Percentiles rank a stretch among this genome's conserved stretches.
These are phyloP conservation scores for Panaeolus papilionaceus DNA, from an alignment of 768 basidiomycete genomes.

Conservation along the genomic window DNA sequence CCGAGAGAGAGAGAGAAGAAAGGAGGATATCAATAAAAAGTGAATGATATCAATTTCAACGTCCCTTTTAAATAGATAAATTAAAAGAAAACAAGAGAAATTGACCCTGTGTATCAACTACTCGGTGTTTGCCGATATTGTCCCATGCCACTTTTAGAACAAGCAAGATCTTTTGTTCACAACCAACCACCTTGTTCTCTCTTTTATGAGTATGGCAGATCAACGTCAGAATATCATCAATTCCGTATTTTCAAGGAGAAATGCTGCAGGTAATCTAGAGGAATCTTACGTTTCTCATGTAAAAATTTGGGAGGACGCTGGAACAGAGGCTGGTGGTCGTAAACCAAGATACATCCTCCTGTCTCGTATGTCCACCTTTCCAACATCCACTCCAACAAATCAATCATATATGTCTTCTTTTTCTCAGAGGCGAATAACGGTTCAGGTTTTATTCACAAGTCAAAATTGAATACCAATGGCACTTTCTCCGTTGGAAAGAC, in stretches of 20 bases:
- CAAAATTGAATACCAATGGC: conserved; percentile 93
- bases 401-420: conserved; percentile 11
- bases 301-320: conserved; percentile 93
- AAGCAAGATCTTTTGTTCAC: conserved; percentile 10
- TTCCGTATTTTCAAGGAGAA: conserved; percentile 82
- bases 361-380: conserved; percentile 68
- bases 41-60: conserved; percentile 26
- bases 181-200: neutral
- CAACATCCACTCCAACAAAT: conserved; percentile 14
- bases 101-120: conserved; percentile 8
- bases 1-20: conserved; percentile 22
- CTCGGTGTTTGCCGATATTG: conserved; percentile 45
- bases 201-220: conserved; percentile 43
- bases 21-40: conserved; percentile 26
- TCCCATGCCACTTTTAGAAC: conserved; percentile 36
- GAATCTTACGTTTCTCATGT: conserved; percentile 88
- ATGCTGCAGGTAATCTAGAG: conserved; percentile 64
- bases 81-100: conserved; percentile 8
- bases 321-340: conserved; percentile 65
- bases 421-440: conserved; percentile 63
- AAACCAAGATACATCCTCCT: conserved; percentile 93
- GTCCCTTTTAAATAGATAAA: neutral
- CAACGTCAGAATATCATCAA: conserved; percentile 75
- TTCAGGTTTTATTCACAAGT: conserved; percentile 88
- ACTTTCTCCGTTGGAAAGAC: conserved; percentile 98